A percentile compares a stretch with the other conserved stretches of the same genome.
phyloP scores from a whole-genome alignment of 1,284 basidiomycete genomes.

The Irpex sp. region DNA sequence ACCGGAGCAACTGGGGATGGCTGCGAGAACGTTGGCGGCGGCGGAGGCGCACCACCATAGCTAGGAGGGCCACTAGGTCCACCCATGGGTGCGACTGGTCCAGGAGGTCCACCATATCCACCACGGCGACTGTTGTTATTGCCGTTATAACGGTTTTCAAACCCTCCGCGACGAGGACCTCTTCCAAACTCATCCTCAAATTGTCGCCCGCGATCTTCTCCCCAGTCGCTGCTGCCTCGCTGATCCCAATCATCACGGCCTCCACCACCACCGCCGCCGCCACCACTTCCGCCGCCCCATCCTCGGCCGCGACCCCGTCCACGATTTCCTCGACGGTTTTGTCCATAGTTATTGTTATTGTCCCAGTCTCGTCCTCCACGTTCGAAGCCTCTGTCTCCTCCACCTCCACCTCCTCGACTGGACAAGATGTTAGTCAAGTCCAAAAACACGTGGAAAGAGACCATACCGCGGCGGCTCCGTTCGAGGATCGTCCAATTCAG shows the following conservation, averaged over 20 bases:
- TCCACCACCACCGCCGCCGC: constrained; percentile 21
- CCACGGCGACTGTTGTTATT: constrained; percentile 21
- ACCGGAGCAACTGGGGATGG: constrained; percentile 24
- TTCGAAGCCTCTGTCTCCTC: constrained; percentile 31
- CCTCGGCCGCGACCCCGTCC: constrained; percentile 21
- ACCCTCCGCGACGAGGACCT: constrained; percentile 23
- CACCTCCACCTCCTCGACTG: neutral
- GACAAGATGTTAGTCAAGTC: neutral
- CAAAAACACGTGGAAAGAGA: neutral
- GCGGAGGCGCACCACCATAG: constrained; percentile 28
- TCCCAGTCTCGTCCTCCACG: constrained; percentile 46
- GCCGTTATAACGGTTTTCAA: constrained; percentile 32
- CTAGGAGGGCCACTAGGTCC: constrained; percentile 23
- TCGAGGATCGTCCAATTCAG: constrained; percentile 59
- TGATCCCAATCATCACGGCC: constrained; percentile 40
- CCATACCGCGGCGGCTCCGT: constrained; percentile 22
- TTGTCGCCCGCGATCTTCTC: constrained; percentile 42
- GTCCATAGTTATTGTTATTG: constrained; percentile 25
- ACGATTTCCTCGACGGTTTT: constrained; percentile 30
- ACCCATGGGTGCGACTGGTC: constrained; percentile 18
- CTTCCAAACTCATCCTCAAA: constrained; percentile 42
- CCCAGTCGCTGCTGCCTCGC: constrained; percentile 36
- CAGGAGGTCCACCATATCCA: constrained; percentile 31
- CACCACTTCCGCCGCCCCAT: constrained; percentile 14
- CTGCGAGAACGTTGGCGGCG: constrained; percentile 25